A percentile compares a stretch with the other conserved stretches of the same genome.
phyloP scores from a whole-genome alignment of 75 land plant species.

The Selaginella moellendorffii region DNA sequence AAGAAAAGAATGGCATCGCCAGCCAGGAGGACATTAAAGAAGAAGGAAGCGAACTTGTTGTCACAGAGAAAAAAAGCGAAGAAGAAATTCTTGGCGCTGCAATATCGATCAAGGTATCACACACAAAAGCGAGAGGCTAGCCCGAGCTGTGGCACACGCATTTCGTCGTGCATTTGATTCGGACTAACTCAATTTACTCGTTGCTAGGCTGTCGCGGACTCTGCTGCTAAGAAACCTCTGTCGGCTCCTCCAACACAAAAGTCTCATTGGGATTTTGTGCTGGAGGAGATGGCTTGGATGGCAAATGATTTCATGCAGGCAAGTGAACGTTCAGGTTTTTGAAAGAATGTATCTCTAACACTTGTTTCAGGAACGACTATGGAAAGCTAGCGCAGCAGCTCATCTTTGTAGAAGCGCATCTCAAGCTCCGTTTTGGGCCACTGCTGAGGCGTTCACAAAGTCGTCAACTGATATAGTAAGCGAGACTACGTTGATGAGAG shows the following conservation, averaged over 20 bases:
- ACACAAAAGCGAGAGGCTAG: not conserved
- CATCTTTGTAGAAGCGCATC: not conserved
- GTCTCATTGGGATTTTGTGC: constrained; percentile 6
- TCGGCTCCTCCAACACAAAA: not conserved
- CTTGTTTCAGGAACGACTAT: not conserved
- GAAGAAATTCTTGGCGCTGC: not conserved
- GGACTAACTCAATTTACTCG: not conserved
- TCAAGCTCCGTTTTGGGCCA: not conserved
- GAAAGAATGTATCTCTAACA: not conserved
- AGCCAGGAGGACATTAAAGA: not conserved
- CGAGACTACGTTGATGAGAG: too few species aligned
- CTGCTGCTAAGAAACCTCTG: not conserved
- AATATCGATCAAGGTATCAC: not conserved
- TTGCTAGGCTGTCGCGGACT: not conserved
- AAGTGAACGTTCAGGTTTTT: not conserved
- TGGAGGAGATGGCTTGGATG: constrained; percentile 9
- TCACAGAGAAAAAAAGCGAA: too few species aligned
- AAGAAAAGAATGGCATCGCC: not conserved
- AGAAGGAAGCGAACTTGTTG: too few species aligned
- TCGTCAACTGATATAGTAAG: too few species aligned
- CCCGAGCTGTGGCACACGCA: not conserved
- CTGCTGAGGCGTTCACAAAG: too few species aligned
- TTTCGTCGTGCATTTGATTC: not conserved
- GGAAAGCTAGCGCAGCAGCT: not conserved
- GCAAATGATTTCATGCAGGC: constrained; percentile 11